Conservation (phyloP, 2,329 filamentous ascomycete genomes). For the Leptographium procerum region DNA sequence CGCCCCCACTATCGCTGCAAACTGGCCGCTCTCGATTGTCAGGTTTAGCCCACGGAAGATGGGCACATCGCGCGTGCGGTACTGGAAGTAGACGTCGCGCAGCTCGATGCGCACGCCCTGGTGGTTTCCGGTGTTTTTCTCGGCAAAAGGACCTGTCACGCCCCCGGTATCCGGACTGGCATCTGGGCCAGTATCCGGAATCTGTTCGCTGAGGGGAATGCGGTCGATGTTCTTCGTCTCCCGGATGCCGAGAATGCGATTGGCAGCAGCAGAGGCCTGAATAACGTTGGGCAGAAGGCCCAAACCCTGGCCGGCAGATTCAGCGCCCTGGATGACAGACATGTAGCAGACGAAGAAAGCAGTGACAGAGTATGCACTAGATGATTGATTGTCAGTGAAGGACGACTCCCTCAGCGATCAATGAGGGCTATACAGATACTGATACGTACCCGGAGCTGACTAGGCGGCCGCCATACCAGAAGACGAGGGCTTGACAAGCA, state of each 20-base stretch:
- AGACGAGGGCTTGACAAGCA: slow-evolving; percentile 50
- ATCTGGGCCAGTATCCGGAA: slow-evolving; percentile 37
- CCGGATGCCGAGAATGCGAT: slow-evolving; percentile 44
- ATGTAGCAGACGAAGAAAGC: slow-evolving; percentile 50
- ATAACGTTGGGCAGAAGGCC: slow-evolving; percentile 55
- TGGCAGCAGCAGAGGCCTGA: slow-evolving; percentile 46
- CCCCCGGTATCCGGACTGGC: no score
- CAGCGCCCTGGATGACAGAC: slow-evolving; percentile 55
- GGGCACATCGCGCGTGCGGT: slow-evolving; percentile 43
- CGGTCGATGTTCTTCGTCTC: slow-evolving; percentile 27
- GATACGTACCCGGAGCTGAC: slow-evolving; percentile 24
- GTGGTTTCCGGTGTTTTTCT: no score
- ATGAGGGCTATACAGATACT: background rate
- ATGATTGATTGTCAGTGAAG: background rate
- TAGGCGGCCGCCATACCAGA: slow-evolving; percentile 56
- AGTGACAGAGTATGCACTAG: slow-evolving; percentile 32
- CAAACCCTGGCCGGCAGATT: slow-evolving; percentile 56
- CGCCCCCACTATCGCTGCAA: slow-evolving; percentile 58
- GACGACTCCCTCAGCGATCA: background rate
- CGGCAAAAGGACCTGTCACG: no score
- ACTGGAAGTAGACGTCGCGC: slow-evolving; percentile 45
- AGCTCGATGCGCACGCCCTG: slow-evolving; percentile 40
- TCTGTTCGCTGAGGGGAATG: slow-evolving; percentile 20
- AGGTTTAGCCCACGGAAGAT: slow-evolving; percentile 52
- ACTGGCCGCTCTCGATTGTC: slow-evolving; percentile 56